These are phyloP conservation scores for Carpinus viminea DNA, from an alignment of 306 rosid genomes.

Conservation along the genomic window DNA sequence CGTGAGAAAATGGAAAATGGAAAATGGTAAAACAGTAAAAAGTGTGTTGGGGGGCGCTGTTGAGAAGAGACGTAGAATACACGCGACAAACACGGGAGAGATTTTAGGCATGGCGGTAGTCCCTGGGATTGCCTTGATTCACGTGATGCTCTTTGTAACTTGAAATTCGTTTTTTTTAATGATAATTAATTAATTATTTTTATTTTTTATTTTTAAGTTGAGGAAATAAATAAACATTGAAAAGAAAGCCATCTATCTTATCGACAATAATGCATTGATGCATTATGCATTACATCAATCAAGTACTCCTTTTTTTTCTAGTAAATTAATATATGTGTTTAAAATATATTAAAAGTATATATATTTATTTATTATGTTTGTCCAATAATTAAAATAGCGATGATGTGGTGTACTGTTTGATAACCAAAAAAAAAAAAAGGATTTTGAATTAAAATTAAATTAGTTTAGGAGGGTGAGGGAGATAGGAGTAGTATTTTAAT, in stretches of 20 bases:
- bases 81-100: slow-evolving; percentile 49
- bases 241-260: slow-evolving; percentile 30
- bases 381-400: too few species aligned
- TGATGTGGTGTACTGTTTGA: too few species aligned
- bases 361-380: too few species aligned
- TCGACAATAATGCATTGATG: slow-evolving; percentile 9
- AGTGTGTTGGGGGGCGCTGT: background rate
- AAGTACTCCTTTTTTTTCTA: background rate
- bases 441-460: too few species aligned
- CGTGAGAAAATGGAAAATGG: too few species aligned
- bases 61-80: slow-evolving; percentile 29
- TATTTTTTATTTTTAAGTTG: too few species aligned
- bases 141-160: slow-evolving; percentile 37
- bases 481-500: too few species aligned
- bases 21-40: background rate
- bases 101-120: slow-evolving; percentile 28
- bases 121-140: slow-evolving; percentile 24
- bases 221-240: slow-evolving; percentile 2
- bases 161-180: background rate
- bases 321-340: background rate
- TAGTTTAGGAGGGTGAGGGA: too few species aligned
- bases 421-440: too few species aligned
- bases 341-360: too few species aligned
- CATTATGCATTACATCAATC: background rate
- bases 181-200: background rate